Base-by-base conservation (phyloP, 2,329 filamentous ascomycete species). In the Ophiocordyceps camponoti-leonardi region DNA sequence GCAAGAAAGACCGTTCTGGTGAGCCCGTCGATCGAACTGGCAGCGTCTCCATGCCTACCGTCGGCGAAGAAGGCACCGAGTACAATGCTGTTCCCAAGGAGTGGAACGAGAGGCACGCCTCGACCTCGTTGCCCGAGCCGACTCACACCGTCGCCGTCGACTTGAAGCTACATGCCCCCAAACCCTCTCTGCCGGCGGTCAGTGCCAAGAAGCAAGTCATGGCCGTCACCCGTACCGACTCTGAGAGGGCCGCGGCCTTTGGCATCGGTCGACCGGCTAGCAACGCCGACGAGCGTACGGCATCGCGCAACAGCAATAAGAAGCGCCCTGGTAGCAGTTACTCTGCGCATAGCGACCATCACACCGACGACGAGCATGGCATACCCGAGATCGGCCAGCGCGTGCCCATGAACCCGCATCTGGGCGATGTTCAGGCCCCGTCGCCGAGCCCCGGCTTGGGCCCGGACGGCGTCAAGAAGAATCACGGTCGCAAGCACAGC, bases 361-460 rank as follows among this genome's bases (percentile, higher is more conserved):
- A 80, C 50, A 58, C 65, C 39, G 82, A 82, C 18, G 83, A 90
- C 42, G 84, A 92, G 51, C 80, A 87, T 46, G 90, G 88, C 20
- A 94, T 95, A 54, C 88, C 88, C 2, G 85, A 93, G 58, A 92
- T 95, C 53, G 90, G 90, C 43, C 78, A 85, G 56, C 83, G 88
- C 57, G 90, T 98, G 37, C 92, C 92, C 44, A 92, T 98, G 85
- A 83, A 92, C 58, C 83, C 81, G 45, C 78, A 92, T 59, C 85
- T 92, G 41, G 92, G 92, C 49, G 90, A 96, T 59, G 92, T 96
- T 11, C 92, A 98, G 66, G 92, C 92, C 14, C 92, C 92, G 2
- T 92, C 88, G 2, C 87, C 88, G 1, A 75, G 79, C 2, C 81
- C 80, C 10, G 61, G 62, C 41, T 81, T 79, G 10, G 61, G 62